Conservation (phyloP, 495 filamentous ascomycete species). For the Parachaetomium inaequale region DNA sequence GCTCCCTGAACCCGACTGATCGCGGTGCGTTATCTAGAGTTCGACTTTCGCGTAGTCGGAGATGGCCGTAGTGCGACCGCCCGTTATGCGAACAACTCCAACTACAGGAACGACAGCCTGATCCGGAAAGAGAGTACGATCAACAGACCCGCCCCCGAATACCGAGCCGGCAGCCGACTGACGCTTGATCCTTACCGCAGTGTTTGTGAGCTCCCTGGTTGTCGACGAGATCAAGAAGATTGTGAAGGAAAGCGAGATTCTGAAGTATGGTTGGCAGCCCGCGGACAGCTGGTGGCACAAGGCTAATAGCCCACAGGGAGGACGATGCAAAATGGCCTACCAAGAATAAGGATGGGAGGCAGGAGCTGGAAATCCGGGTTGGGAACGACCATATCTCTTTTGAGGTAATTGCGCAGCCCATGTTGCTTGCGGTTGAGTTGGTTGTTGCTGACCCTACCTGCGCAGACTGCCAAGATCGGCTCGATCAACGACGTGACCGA, state of each 20-base stretch:
- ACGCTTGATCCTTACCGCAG: slow-evolving; percentile 43
- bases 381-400: slow-evolving; percentile 98
- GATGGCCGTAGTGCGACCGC: slow-evolving; percentile 95
- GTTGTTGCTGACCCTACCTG: slow-evolving; percentile 32
- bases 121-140: slow-evolving; percentile 98
- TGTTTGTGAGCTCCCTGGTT: slow-evolving; percentile 94
- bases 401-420: slow-evolving; percentile 56
- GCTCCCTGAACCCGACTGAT: slow-evolving; percentile 14
- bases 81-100: slow-evolving; percentile 98
- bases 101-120: slow-evolving; percentile 97
- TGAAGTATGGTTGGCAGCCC: slow-evolving; percentile 64
- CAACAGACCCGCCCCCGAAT: neutral
- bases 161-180: neutral
- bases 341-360: slow-evolving; percentile 98
- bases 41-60: slow-evolving; percentile 88
- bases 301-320: slow-evolving; percentile 62
- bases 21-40: slow-evolving; percentile 57
- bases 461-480: slow-evolving; percentile 95
- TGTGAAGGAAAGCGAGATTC: slow-evolving; percentile 95
- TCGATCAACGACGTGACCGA: slow-evolving; percentile 96
- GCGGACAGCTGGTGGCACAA: slow-evolving; percentile 5
- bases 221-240: slow-evolving; percentile 95
- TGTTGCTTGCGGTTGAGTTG: neutral
- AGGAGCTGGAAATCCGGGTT: slow-evolving; percentile 92
- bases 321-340: slow-evolving; percentile 99